Base-by-base conservation (phyloP, 371 early-diverging fungal genomes). In the Mortierella polycephala region DNA sequence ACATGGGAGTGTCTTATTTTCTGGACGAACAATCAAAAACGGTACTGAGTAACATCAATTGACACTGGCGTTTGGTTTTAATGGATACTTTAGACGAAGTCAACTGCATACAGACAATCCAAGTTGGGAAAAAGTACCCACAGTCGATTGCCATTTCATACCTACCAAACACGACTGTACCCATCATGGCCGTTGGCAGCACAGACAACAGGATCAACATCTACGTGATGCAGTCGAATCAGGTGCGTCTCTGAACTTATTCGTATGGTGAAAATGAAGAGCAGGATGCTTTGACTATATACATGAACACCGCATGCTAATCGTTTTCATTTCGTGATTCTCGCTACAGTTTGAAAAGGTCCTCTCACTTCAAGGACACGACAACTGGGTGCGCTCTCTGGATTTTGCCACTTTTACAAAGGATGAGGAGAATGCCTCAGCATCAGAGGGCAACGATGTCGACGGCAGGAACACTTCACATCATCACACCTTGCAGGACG, bases 301-400 rank as follows among this genome's bases (percentile, higher is more conserved):
- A 40, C 23, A 5, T 20, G 1, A 8, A 37, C 39, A 55, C 51
- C 7, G 45, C 42, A 18, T 13, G 18, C 39, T n/a, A 16, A 58
- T 47, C 5, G 10, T 41, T 44, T 39, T 50, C 51, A 16, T 45
- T 45, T 47, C 44, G 9, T 45, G 10, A 40, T 64, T 9, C 52
- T 41, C 12, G 1, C 30, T 21, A 16, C 60, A 88, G 85, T 96
- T 96, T 81, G 81, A 75, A 47, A 85, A 89, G 55, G 81, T 83
- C 5, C 82, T 93, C 55, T 76, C 87, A 9, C 84, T 98, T 16
- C 88, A 90, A 49, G 98, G 98, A 1, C 98, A 98, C 74, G 93
- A 94, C 20, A 95, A 96, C 70, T 98, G 98, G 98, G 90, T 97
- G 23, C 90, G 96, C 5, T 88, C 93, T 10, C 73, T 97, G 53